These are phyloP conservation scores for Xerocomellus dryophilus DNA, from an alignment of 768 basidiomycete species.

Conservation along the genomic window DNA sequence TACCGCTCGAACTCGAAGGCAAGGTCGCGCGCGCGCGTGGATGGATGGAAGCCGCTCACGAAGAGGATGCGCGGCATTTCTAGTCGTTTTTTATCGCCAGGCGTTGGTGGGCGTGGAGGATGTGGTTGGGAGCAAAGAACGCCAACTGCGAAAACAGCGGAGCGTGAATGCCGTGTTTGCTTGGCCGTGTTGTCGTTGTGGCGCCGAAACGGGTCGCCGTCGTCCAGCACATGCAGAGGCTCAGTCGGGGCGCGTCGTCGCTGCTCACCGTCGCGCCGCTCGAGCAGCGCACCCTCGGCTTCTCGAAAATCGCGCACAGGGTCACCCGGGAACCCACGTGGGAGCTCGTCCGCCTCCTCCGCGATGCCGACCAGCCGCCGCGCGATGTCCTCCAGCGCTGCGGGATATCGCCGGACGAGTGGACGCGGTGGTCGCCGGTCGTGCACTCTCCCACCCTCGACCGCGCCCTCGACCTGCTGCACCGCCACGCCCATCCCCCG, in stretches of 20 bases:
- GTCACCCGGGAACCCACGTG: constrained; percentile 43
- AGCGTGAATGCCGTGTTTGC: constrained; percentile 28
- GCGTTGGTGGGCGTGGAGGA: constrained; percentile 6
- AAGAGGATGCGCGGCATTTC: constrained; percentile 80
- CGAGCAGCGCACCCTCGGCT: constrained; percentile 19
- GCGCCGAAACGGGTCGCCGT: constrained; percentile 14
- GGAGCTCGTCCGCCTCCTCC: constrained; percentile 38
- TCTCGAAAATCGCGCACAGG: constrained; percentile 34
- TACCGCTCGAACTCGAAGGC: constrained; percentile 88
- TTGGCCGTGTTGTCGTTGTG: constrained; percentile 38
- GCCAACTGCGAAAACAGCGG: constrained; percentile 24
- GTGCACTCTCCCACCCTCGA: constrained; percentile 36
- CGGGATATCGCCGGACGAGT: constrained; percentile 37
- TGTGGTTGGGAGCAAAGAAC: constrained; percentile 26
- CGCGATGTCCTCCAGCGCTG: constrained; percentile 31
- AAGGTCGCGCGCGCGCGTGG: constrained; percentile 79
- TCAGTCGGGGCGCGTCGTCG: constrained; percentile 18
- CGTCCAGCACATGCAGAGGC: constrained; percentile 14
- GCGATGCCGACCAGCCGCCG: constrained; percentile 2
- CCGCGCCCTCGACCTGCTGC: constrained; percentile 27
- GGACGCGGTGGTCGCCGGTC: constrained; percentile 38
- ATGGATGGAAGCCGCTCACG: constrained; percentile 80
- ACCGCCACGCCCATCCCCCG: constrained; percentile 31
- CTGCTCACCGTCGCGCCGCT: constrained; percentile 25
- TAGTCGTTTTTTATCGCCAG: constrained; percentile 7